These are phyloP conservation scores for Fusarium sambucinum DNA, from an alignment of 2,329 filamentous ascomycete species.

Conservation along the genomic window DNA sequence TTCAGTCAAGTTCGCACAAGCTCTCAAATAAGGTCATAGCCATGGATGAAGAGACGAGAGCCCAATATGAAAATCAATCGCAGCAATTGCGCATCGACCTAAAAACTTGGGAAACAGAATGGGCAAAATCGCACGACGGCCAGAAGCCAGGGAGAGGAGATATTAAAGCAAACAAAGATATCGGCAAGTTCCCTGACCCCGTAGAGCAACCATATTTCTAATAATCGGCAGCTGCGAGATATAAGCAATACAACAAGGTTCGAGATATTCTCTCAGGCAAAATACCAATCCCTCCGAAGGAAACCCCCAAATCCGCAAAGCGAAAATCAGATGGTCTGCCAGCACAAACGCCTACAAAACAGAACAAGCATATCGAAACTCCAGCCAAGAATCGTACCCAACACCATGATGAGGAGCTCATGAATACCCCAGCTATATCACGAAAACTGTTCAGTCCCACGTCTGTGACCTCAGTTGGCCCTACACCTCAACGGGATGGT, in stretches of 20 bases:
- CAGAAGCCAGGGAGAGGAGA: constrained; percentile 79
- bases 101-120: constrained; percentile 80
- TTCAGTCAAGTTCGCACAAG: background rate
- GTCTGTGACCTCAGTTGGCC: constrained; percentile 74
- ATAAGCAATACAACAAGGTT: constrained; percentile 79
- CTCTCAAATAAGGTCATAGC: constrained; percentile 6
- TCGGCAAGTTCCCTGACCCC: constrained; percentile 65
- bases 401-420: constrained; percentile 57
- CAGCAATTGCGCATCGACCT: constrained; percentile 73
- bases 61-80: constrained; percentile 63
- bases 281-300: constrained; percentile 56
- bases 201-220: background rate
- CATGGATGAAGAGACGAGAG: constrained; percentile 63
- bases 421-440: constrained; percentile 67
- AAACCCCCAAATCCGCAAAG: constrained; percentile 55
- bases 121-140: constrained; percentile 71
- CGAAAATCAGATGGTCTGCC: constrained; percentile 55
- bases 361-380: constrained; percentile 60
- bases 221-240: constrained; percentile 70
- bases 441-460: constrained; percentile 71
- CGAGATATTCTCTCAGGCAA: constrained; percentile 71
- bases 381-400: constrained; percentile 57
- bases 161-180: constrained; percentile 78
- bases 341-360: constrained; percentile 65
- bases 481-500: constrained; percentile 84